Conservation (phyloP, 2,329 filamentous ascomycete genomes). For the Cadophora malorum region DNA sequence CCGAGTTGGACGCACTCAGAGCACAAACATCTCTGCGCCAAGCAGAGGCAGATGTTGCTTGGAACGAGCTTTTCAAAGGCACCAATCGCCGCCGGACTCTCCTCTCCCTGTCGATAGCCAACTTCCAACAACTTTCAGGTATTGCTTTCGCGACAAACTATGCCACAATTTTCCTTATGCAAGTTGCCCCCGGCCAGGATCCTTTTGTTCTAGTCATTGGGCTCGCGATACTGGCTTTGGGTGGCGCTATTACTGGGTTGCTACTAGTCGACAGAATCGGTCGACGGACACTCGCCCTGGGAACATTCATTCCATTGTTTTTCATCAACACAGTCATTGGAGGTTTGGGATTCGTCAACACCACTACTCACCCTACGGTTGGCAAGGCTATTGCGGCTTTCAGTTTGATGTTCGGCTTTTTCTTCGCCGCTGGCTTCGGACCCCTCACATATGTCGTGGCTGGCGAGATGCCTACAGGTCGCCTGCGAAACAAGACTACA, state of each 20-base stretch:
- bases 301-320: not conserved
- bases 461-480: not conserved
- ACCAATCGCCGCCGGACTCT: not conserved
- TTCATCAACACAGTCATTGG: not conserved
- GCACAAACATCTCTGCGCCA: not conserved
- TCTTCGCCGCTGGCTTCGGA: not conserved
- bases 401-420: not conserved
- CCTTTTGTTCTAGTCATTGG: not conserved
- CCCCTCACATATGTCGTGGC: not conserved
- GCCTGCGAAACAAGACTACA: not conserved
- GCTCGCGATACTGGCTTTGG: not conserved
- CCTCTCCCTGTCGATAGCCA: not conserved
- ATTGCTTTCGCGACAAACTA: not conserved
- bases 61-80: not conserved
- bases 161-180: not conserved
- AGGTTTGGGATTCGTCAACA: not conserved
- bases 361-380: not conserved
- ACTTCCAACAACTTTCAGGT: not conserved
- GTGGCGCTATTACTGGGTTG: not conserved
- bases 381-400: not conserved
- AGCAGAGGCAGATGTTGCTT: not conserved
- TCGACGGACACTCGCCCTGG: not conserved
- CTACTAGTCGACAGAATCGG: not conserved
- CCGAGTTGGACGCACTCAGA: not conserved
- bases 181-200: not conserved